These are phyloP conservation scores for Trypanosoma melophagium DNA, from an alignment of 208 protist species.

Conservation along the genomic window DNA sequence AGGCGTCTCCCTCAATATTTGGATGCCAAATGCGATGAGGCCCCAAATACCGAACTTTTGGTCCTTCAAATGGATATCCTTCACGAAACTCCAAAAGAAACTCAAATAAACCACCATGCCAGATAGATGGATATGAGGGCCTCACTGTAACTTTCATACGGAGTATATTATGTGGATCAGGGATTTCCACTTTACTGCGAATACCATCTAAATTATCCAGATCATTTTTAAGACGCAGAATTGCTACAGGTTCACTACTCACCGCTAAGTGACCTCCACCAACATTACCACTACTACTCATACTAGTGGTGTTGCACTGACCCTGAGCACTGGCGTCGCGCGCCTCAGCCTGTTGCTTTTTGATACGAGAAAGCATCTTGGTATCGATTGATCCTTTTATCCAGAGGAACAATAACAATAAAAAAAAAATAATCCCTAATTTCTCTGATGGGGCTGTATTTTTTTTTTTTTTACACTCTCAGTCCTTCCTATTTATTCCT, in stretches of 20 bases:
- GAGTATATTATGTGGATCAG: slow-evolving; percentile 46
- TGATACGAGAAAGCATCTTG: slow-evolving; percentile 31
- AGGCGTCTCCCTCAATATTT: slow-evolving; percentile 87
- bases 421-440: not conserved
- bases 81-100: slow-evolving; percentile 72
- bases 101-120: slow-evolving; percentile 64
- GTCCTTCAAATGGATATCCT: slow-evolving; percentile 78
- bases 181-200: slow-evolving; percentile 42
- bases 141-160: slow-evolving; percentile 48
- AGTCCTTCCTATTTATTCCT: no score
- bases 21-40: slow-evolving; percentile 82
- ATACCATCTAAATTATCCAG: slow-evolving; percentile 62
- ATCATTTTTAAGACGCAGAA: slow-evolving; percentile 55
- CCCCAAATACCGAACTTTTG: slow-evolving; percentile 74
- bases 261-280: not conserved
- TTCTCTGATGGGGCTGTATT: not conserved
- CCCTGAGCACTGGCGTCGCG: not conserved
- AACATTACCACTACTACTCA: slow-evolving; percentile 2
- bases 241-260: slow-evolving; percentile 36
- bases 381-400: no score
- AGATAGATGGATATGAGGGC: slow-evolving; percentile 44
- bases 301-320: not conserved
- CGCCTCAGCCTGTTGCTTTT: slow-evolving; percentile 27
- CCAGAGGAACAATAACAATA: not conserved
- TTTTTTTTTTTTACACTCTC: not conserved